Base-by-base conservation (phyloP, 1,139 yeast species). In the Suhomyces atakaporum region DNA sequence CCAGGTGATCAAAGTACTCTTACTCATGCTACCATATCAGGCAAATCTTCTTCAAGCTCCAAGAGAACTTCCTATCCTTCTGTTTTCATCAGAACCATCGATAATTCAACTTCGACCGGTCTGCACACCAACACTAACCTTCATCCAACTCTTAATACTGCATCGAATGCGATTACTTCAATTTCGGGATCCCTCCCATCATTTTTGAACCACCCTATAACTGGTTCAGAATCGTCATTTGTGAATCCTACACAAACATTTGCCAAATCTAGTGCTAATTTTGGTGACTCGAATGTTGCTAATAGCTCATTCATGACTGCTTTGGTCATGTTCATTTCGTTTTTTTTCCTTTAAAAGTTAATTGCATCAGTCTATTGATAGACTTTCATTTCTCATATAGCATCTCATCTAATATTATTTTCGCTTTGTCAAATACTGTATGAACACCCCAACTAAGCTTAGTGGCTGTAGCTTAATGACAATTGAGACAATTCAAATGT, bases 141-240 rank as follows among this genome's bases (percentile, higher is more conserved):
- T n/a, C n/a, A n/a, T n/a, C n/a, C 18, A 15, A 29, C 26, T n/a
- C 31, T 25, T 12, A 25, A 16, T 14, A 30, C 36, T 11, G 29
- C 38, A n/a, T 16, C 23, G n/a, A 21, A 20, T 3, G 41, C 31
- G 10, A 14, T 16, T 16, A 19, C 22, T 6, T n/a, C 33, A 6
- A 11, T 16, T 9, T 13, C 35, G 8, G 29, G 28, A 14, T 14
- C 38, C 2, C 35, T 20, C 7, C 48, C 48, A 2, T 14, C 48
- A 3, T 46, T 28, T 28, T 38, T 41, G 4, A 41, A 44, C 23
- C 46, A 46, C 23, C 50, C 50, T 5, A 25, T 43, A 19, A 46
- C 50, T n/a, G 50, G 46, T 4, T 25, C 33, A 3, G 40, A 36
- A 24, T 45, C 49, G 1, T 44, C 46, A 1, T 40, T 44, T 25